A percentile compares a stretch with the other conserved stretches of the same genome.
Conservation (phyloP, 805 yeast species). For the Candida tallmaniae region DNA sequence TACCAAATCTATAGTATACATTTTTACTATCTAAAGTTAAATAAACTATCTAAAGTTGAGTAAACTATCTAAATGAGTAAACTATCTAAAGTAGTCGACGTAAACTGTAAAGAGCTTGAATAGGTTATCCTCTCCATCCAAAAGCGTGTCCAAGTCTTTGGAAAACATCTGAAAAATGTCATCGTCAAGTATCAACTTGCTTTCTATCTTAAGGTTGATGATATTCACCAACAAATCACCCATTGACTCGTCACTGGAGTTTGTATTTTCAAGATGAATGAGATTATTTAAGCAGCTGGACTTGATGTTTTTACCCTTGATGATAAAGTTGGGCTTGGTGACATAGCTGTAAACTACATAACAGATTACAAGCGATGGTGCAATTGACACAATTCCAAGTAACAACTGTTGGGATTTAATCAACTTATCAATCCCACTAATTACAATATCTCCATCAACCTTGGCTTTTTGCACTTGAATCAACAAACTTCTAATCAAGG, state of each 20-base stretch:
- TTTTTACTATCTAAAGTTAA: too few relatives aligned
- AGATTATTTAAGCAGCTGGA: conserved; percentile 49
- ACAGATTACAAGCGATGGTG: conserved; percentile 66
- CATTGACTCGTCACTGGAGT: conserved; percentile 9
- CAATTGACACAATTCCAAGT: conserved; percentile 86
- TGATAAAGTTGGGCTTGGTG: conserved; percentile 24
- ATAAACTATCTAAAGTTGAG: too few relatives aligned
- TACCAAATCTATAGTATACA: too few relatives aligned
- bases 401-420: conserved; percentile 89
- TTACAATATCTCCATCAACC: conserved; percentile 89
- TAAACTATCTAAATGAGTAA: too few relatives aligned
- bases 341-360: conserved; percentile 44
- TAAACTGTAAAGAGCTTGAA: conserved; percentile 10
- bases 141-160: conserved; percentile 9
- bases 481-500: conserved; percentile 67
- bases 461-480: conserved; percentile 95
- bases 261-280: conserved; percentile 42
- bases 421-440: conserved; percentile 85
- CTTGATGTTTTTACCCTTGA: conserved; percentile 29
- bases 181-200: conserved; percentile 7
- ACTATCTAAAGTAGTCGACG: too few relatives aligned
- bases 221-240: conserved; percentile 14
- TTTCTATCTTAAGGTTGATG: conserved; percentile 13
- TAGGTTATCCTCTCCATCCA: conserved; percentile 10
- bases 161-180: conserved; percentile 9